Base-by-base conservation (phyloP, 257 asterid species). In the Parsonsia alboflavescens region DNA sequence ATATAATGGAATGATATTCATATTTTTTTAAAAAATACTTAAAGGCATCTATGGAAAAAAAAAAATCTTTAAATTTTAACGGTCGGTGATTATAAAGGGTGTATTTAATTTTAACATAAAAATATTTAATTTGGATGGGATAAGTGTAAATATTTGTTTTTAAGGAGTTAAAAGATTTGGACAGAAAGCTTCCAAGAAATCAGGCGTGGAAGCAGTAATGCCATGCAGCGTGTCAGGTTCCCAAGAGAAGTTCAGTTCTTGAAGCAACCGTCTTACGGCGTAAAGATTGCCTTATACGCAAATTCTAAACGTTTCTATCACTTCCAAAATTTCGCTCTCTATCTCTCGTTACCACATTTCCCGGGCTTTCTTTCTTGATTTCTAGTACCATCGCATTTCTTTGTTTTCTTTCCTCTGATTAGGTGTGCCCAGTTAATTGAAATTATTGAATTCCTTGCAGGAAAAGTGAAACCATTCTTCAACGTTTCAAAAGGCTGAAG, bases 401-500 rank as follows among this genome's bases (percentile, higher is more conserved):
- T 57, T 16, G 0, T 26, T 26, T 58, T 2, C 7, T 26, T 1
- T 9, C 19, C 0, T 9, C 16, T 42, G 5, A 24, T 10, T 24
- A 53, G 22, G 24, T 24, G 24, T 24, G 36, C 65, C 24, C 5
- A 24, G 19, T 19, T 26, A 19, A 30, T 1, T 33, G 39, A 33
- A 33, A 33, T 33, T 33, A 33, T 33, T 33, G 39, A 33, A 2
- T 59, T 10, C 22, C 48, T 64, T 64, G 49, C 12, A 41, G 16
- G 49, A 10, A 19, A 39, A 39, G 22, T 0, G 28, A 30, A 11
- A 16, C 74, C 45, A 70, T 52, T 4, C 80, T 52, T 70, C 76
- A 52, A 73, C 75, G 79, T 28, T 79, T n/a, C 76, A 22, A 61
- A 44, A 33, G 41, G 68, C 9, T 2, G 17, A 17, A 61, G 39